Percentiles rank a stretch among this genome's conserved stretches.
phyloP scores from a whole-genome alignment of 305 asterid genomes.

The Fraxinus baroniana region DNA sequence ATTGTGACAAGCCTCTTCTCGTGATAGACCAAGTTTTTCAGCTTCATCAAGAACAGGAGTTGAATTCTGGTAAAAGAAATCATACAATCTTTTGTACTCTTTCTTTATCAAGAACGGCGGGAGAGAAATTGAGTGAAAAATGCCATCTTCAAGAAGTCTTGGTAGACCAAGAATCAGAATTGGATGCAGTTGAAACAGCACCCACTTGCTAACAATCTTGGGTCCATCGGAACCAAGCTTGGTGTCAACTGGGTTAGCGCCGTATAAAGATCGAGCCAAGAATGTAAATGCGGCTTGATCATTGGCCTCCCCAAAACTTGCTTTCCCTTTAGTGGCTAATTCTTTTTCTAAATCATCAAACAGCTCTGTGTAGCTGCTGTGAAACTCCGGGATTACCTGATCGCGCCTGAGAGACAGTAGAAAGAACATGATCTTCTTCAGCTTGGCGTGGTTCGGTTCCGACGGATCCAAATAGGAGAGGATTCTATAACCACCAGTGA shows the following conservation, averaged over 20 bases:
- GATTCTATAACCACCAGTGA: slow-evolving; percentile 78
- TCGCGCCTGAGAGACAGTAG: slow-evolving; percentile 58
- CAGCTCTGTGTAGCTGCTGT: slow-evolving; percentile 36
- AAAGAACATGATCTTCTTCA: slow-evolving; percentile 65
- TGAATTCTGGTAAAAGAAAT: slow-evolving; percentile 53
- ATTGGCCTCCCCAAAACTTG: slow-evolving; percentile 42
- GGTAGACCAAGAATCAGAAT: slow-evolving; percentile 60
- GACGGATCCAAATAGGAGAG: slow-evolving; percentile 81
- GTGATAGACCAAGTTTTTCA: slow-evolving; percentile 44
- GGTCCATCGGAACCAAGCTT: slow-evolving; percentile 68
- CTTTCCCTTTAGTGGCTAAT: slow-evolving; percentile 52
- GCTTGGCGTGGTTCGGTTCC: slow-evolving; percentile 68
- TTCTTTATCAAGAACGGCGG: slow-evolving; percentile 60
- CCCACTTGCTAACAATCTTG: slow-evolving; percentile 57
- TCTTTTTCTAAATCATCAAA: slow-evolving; percentile 53
- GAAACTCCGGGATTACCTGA: slow-evolving; percentile 66
- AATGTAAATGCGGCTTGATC: slow-evolving; percentile 78
- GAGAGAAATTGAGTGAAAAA: slow-evolving; percentile 52
- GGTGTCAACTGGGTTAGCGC: slow-evolving; percentile 50
- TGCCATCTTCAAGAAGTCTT: slow-evolving; percentile 44
- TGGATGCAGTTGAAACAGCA: slow-evolving; percentile 67
- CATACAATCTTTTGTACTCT: slow-evolving; percentile 52
- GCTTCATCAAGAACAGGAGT: slow-evolving; percentile 55
- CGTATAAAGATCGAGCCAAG: slow-evolving; percentile 52
- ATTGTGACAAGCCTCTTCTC: slow-evolving; percentile 81